Base-by-base conservation (phyloP, 2,329 filamentous ascomycete genomes). In the Hypoxylon sp. region DNA sequence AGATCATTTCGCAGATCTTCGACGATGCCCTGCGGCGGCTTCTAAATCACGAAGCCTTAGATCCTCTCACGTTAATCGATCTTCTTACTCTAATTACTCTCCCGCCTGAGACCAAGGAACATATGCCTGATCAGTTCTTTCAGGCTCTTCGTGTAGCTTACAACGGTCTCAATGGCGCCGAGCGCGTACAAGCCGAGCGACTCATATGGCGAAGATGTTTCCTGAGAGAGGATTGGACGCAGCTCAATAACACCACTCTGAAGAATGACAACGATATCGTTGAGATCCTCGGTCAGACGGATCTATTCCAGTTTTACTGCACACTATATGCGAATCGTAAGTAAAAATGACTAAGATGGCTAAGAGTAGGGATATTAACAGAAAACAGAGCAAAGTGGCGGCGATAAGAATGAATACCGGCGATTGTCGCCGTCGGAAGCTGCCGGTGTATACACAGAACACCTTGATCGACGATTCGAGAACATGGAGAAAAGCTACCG, bases 201-300 rank as follows among this genome's bases (percentile, higher is more conserved):
- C 81, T 89, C 42, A 92, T 98, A 69, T 99, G 96, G 96, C 91
- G 96, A 76, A 89, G 96, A 59, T 91, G 94, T 68, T 92, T 92
- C 75, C 86, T 95, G 72, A 89, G 90, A 54, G 94, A 98, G 78
- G 89, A 98, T 77, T 99, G 96, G 96, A 83, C 87, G 26, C 84
- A 83, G 65, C 87, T 97, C 76, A 95, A 96, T 76, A 89, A 93
- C 72, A 95, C 92, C 0, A 88, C 91, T 52, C 85, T 91, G 66
- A 91, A 92, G 77, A 88, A 89, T 63, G 94, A 97, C 75, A 81
- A 83, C 2, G 86, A 92, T 69, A 87, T 94, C 29, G 84, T 90
- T 59, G 84, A 86, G 29, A 83, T 87, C 17, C 80, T 97, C 26
- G 83, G 84, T 33, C 81, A 85, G 63, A 97, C 94, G 3, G 85